Evolutionary conservation across 352 stramenopile species (phyloP).

Genomic region (Globisporangium sylvaticum): DNA sequence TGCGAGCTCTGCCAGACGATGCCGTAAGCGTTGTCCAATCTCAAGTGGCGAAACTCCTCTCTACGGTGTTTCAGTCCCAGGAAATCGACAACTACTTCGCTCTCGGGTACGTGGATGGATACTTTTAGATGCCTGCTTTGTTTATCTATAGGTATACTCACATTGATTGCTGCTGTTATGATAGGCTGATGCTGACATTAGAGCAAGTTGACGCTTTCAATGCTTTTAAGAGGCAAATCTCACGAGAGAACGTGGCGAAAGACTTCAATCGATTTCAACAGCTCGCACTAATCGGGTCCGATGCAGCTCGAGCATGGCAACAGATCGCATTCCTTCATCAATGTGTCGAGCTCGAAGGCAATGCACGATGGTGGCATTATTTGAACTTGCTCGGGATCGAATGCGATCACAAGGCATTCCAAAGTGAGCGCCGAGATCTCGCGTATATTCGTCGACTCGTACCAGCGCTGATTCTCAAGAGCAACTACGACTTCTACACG

Average conservation of each 20-base stretch:
- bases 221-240: conserved; percentile 69
- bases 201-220: conserved; percentile 72
- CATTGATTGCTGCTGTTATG: neutral
- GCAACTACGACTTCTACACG: conserved; percentile 77
- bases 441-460: conserved; percentile 65
- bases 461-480: conserved; percentile 53
- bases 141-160: neutral
- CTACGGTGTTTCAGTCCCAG: conserved; percentile 65
- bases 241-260: conserved; percentile 76
- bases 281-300: conserved; percentile 62
- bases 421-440: conserved; percentile 62
- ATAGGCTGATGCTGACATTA: conserved; percentile 69
- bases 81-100: conserved; percentile 70
- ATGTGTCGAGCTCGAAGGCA: conserved; percentile 75
- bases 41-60: conserved; percentile 56
- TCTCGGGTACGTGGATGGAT: conserved; percentile 32
- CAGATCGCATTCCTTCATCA: conserved; percentile 80
- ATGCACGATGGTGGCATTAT: conserved; percentile 83
- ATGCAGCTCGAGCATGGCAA: conserved; percentile 74
- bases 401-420: conserved; percentile 75
- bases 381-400: conserved; percentile 71
- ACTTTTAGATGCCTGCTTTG: neutral
- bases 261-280: conserved; percentile 80
- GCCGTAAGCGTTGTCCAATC: conserved; percentile 36
- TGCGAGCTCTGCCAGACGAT: conserved; percentile 55